These are phyloP conservation scores for Brassica nigra DNA, from an alignment of 345 rosid species.

Conservation along the genomic window DNA sequence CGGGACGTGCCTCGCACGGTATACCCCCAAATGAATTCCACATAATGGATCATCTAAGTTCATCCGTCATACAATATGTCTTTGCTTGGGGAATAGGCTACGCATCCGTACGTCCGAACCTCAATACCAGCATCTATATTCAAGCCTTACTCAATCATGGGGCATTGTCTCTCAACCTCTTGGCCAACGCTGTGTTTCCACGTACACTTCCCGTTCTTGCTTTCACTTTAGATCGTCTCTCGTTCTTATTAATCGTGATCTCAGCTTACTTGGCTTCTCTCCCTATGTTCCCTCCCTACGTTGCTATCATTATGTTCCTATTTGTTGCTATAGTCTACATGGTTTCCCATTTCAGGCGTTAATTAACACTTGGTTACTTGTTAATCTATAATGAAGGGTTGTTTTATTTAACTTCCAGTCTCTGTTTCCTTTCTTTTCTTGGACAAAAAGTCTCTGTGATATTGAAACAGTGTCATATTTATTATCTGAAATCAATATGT, in stretches of 20 bases:
- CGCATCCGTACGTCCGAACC: not conserved
- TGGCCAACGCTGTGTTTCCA: not conserved
- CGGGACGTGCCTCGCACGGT: not conserved
- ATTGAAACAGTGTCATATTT: no score
- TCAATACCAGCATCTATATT: not conserved
- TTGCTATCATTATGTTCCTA: not conserved
- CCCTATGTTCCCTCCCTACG: not conserved
- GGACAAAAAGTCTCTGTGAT: no score
- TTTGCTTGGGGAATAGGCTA: not conserved
- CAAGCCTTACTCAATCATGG: not conserved
- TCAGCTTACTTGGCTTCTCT: not conserved
- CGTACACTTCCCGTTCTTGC: not conserved
- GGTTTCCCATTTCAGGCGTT: not conserved
- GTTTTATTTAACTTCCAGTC: slow-evolving; percentile 56
- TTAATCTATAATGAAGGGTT: not conserved
- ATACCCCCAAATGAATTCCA: not conserved
- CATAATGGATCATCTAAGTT: not conserved
- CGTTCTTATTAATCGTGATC: not conserved
- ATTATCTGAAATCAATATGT: no score
- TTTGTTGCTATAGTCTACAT: not conserved
- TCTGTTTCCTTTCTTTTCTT: no score
- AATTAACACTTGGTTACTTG: not conserved
- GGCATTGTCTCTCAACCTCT: not conserved
- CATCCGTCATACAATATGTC: not conserved
- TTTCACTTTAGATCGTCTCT: not conserved